Evolutionary conservation across 1,139 yeast species (phyloP).

Genomic region (Blastobotrys petasosporus): DNA sequence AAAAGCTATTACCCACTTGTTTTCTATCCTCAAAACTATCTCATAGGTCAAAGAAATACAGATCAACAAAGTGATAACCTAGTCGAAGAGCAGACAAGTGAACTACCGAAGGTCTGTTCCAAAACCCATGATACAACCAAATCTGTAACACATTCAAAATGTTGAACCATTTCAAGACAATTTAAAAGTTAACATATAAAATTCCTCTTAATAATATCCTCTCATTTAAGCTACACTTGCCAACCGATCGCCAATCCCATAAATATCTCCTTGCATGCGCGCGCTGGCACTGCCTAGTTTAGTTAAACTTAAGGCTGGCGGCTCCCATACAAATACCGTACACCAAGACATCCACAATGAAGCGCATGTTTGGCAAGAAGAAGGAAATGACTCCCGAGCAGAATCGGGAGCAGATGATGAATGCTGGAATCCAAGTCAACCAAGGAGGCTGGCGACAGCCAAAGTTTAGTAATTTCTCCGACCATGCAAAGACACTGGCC

Average conservation of each 20-base stretch:
- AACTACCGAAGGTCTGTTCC: no score
- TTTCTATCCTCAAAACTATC: no score
- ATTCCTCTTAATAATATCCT: no score
- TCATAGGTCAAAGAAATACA: no score
- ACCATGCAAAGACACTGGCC: slow-evolving; percentile 28
- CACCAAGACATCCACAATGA: slow-evolving; percentile 21
- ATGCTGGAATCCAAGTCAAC: slow-evolving; percentile 26
- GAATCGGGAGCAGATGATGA: slow-evolving; percentile 27
- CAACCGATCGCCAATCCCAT: neutral
- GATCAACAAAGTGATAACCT: no score
- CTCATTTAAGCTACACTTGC: no score
- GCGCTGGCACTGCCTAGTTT: neutral
- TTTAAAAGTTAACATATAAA: no score
- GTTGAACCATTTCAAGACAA: no score
- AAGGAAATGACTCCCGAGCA: slow-evolving; percentile 36
- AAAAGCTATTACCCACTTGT: no score
- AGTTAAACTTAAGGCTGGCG: neutral
- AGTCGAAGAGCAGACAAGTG: no score
- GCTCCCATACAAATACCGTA: neutral
- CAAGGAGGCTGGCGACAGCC: slow-evolving; percentile 26
- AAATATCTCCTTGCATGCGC: neutral
- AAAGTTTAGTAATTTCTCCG: slow-evolving; percentile 34
- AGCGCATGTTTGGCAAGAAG: slow-evolving; percentile 32
- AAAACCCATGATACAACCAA: no score
- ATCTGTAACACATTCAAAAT: no score